Evolutionary conservation across 805 yeast genomes (phyloP).

Genomic region (Candida dendrica): DNA sequence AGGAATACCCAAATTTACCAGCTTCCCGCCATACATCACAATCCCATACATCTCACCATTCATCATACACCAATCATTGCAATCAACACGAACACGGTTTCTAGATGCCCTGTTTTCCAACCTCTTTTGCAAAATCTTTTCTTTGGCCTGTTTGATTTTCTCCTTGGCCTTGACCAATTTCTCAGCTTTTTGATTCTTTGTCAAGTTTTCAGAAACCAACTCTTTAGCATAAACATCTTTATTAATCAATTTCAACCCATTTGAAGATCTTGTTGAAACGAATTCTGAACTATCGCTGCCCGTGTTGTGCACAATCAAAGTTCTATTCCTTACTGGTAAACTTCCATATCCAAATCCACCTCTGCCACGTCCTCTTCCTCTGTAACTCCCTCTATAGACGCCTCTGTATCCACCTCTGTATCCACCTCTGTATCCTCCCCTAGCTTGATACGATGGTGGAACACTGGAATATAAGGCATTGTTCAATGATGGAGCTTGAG

Average conservation of each 20-base stretch:
- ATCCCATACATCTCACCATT: constrained; percentile 38
- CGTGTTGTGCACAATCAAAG: constrained; percentile 22
- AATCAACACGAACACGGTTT: constrained; percentile 31
- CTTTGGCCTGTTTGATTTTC: constrained; percentile 4
- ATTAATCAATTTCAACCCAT: constrained; percentile 34
- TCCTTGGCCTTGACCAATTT: constrained; percentile 14
- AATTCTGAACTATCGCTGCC: constrained; percentile 10
- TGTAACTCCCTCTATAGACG: constrained; percentile 9
- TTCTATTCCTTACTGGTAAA: constrained; percentile 23
- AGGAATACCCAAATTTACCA: constrained; percentile 30
- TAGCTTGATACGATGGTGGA: neutral
- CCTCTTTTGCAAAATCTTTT: constrained; percentile 9
- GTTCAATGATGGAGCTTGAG: no score
- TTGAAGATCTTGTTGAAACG: constrained; percentile 25
- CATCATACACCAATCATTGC: constrained; percentile 37
- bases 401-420: constrained; percentile 4
- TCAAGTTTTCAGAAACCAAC: constrained; percentile 12
- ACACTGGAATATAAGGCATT: no score
- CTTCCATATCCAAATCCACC: constrained; percentile 7
- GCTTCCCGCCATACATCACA: constrained; percentile 29
- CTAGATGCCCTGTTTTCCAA: constrained; percentile 15
- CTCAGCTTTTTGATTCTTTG: constrained; percentile 17
- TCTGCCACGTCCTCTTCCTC: constrained; percentile 5
- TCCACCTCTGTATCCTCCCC: neutral
- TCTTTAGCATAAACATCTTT: constrained; percentile 28